Evolutionary conservation across 163 green algal species (phyloP).

Genomic region (Prototheca cutis): DNA sequence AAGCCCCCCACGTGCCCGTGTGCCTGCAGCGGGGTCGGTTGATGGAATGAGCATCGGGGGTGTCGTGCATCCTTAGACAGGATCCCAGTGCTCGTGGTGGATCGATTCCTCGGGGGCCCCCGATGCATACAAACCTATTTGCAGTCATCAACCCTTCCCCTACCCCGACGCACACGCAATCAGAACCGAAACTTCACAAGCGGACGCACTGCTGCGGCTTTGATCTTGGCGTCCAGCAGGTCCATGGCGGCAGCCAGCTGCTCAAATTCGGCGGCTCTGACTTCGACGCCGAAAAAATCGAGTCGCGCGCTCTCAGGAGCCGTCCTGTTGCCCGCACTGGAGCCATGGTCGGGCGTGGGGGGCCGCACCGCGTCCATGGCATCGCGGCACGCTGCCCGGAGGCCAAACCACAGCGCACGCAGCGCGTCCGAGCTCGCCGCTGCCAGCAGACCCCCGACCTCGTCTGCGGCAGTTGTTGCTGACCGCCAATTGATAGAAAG

Average conservation of each 20-base stretch:
- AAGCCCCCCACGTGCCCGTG: neutral
- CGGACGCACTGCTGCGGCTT: neutral
- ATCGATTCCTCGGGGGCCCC: too few relatives aligned
- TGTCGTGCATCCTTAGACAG: too few relatives aligned
- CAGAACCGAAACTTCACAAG: too few relatives aligned
- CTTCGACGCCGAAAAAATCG: constrained; percentile 67
- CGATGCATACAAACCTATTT: too few relatives aligned
- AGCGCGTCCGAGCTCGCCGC: constrained; percentile 7
- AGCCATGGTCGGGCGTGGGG: neutral
- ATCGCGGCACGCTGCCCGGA: constrained; percentile 40
- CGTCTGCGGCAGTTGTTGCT: too few relatives aligned
- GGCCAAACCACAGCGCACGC: constrained; percentile 39
- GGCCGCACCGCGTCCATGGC: neutral
- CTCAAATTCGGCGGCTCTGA: constrained; percentile 64
- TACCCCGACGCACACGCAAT: too few relatives aligned
- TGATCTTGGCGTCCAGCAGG: constrained; percentile 41
- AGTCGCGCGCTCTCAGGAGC: constrained; percentile 22
- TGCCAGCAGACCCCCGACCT: constrained; percentile 40
- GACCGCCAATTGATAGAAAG: too few relatives aligned
- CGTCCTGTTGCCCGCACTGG: neutral
- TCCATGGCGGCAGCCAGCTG: constrained; percentile 41
- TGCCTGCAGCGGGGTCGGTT: too few relatives aligned
- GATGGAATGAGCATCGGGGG: too few relatives aligned
- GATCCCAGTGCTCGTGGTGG: too few relatives aligned
- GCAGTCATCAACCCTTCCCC: too few relatives aligned